Conservation (phyloP, 805 yeast species). For the Brettanomyces nanus region DNA sequence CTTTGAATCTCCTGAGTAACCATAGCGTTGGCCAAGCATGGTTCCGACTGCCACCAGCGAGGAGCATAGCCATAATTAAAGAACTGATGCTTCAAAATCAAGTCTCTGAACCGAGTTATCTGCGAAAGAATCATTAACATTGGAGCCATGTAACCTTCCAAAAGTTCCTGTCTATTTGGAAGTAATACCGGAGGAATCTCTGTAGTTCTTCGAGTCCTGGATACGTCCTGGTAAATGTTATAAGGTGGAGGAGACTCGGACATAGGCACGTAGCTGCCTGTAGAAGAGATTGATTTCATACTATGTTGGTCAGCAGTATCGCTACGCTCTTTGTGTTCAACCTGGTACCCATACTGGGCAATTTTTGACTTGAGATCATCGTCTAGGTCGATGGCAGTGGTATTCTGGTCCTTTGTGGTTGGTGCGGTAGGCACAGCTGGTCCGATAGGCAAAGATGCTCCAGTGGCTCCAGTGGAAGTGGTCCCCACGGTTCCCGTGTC, state of each 20-base stretch:
- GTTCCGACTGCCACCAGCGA: conserved; percentile 32
- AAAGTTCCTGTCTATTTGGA: conserved; percentile 24
- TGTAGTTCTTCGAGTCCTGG: conserved; percentile 17
- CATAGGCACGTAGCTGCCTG: conserved; percentile 5
- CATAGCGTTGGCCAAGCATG: conserved; percentile 17
- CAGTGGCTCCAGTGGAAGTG: not conserved
- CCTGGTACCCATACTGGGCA: conserved; percentile 14
- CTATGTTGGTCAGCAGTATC: not conserved
- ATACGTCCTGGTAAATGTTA: conserved; percentile 26
- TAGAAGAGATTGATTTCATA: conserved; percentile 1
- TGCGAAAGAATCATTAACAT: conserved; percentile 32
- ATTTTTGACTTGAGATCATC: conserved; percentile 18
- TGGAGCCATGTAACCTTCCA: conserved; percentile 36
- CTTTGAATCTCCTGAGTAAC: conserved; percentile 32
- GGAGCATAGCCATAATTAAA: conserved; percentile 28
- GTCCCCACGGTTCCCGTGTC: not conserved
- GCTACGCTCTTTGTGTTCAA: not conserved
- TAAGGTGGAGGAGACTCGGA: conserved; percentile 8
- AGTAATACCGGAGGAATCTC: conserved; percentile 26
- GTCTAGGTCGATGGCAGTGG: conserved; percentile 11
- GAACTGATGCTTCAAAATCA: conserved; percentile 25
- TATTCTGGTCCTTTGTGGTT: not conserved
- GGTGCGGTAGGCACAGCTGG: not conserved
- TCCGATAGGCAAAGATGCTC: too few relatives aligned
- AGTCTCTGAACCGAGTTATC: conserved; percentile 26